Percentiles rank a stretch among this genome's conserved stretches.
These are phyloP conservation scores for Larix sibirica DNA, from an alignment of 83 land plant species.

Conservation along the genomic window DNA sequence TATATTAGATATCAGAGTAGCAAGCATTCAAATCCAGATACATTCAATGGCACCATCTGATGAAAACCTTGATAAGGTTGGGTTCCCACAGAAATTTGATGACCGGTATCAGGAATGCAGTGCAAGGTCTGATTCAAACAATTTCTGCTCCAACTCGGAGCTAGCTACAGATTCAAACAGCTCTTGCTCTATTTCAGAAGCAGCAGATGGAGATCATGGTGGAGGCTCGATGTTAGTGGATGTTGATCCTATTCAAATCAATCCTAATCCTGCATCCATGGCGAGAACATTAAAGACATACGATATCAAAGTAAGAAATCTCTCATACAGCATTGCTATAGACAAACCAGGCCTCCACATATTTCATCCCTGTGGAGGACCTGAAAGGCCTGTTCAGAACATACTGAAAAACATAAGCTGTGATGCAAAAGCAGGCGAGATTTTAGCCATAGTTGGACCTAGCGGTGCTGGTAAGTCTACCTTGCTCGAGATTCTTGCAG, in stretches of 20 bases:
- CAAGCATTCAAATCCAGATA: constrained; percentile 1
- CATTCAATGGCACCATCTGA: neutral
- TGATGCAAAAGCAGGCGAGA: constrained; percentile 60
- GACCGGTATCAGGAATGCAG: constrained; percentile 1
- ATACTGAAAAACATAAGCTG: constrained; percentile 53
- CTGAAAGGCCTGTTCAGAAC: neutral
- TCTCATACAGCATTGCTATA: constrained; percentile 6
- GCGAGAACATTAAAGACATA: constrained; percentile 2
- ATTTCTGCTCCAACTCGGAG: constrained; percentile 1
- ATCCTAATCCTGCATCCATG: neutral
- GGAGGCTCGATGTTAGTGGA: neutral
- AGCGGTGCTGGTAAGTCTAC: constrained; percentile 98
- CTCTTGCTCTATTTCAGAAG: constrained; percentile 8
- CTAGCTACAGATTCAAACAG: constrained; percentile 2
- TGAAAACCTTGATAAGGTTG: neutral
- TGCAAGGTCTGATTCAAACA: constrained; percentile 3
- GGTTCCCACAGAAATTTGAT: neutral
- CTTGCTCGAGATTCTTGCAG: constrained; percentile 71
- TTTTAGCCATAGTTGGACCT: constrained; percentile 91
- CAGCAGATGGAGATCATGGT: neutral
- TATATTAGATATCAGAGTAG: too few relatives aligned
- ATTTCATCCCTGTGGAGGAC: constrained; percentile 13
- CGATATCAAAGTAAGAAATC: constrained; percentile 17
- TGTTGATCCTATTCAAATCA: neutral
- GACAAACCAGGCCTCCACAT: neutral